phyloP scores from a whole-genome alignment of 805 yeast genomes.

The Candida broadrunensis region DNA sequence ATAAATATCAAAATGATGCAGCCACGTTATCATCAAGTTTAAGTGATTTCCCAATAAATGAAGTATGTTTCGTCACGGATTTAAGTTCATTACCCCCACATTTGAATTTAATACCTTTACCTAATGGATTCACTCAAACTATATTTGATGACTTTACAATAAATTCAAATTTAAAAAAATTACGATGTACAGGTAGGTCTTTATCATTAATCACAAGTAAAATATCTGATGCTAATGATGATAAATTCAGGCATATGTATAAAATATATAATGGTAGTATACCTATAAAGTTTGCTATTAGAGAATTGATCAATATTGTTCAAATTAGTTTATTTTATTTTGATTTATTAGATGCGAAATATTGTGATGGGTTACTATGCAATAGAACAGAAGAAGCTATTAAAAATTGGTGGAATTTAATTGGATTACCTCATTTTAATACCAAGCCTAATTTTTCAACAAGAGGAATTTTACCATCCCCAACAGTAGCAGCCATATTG shows the following conservation, averaged over 20 bases:
- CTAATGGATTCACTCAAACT: slow-evolving; percentile 51
- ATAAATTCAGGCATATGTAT: slow-evolving; percentile 76
- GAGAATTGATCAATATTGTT: slow-evolving; percentile 68
- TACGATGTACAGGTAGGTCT: slow-evolving; percentile 85
- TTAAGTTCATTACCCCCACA: slow-evolving; percentile 77
- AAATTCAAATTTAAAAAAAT: slow-evolving; percentile 71
- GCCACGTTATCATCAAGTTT: slow-evolving; percentile 1
- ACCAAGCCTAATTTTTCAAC: slow-evolving; percentile 37
- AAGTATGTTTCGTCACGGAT: slow-evolving; percentile 70
- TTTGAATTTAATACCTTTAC: slow-evolving; percentile 67
- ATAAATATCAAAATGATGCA: not conserved
- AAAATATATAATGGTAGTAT: slow-evolving; percentile 50
- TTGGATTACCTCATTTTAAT: slow-evolving; percentile 54
- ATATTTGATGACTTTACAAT: slow-evolving; percentile 61
- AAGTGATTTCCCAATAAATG: slow-evolving; percentile 9
- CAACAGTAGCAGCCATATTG: slow-evolving; percentile 73
- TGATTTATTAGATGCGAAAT: slow-evolving; percentile 61
- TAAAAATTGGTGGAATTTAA: slow-evolving; percentile 74
- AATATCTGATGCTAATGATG: slow-evolving; percentile 75
- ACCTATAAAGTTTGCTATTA: slow-evolving; percentile 62
- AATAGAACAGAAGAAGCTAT: slow-evolving; percentile 72
- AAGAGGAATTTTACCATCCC: slow-evolving; percentile 58
- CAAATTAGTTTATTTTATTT: slow-evolving; percentile 80
- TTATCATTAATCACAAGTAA: slow-evolving; percentile 61
- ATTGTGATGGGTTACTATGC: slow-evolving; percentile 85